Evolutionary conservation across 169 alveolate species (phyloP).

Genomic region (Plasmodium blacklocki): DNA sequence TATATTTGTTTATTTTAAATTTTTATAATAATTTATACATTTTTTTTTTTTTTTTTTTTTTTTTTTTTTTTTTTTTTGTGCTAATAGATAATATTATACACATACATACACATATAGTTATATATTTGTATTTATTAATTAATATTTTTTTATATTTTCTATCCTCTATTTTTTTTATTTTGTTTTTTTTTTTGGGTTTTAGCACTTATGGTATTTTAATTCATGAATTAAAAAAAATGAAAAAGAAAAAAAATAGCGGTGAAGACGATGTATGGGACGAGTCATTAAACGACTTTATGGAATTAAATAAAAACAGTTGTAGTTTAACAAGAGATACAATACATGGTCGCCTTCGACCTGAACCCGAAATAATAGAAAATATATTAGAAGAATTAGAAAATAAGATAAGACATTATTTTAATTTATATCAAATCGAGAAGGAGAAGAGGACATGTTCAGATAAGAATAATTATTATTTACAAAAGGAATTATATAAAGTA

Average conservation of each 20-base stretch:
- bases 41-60: background rate
- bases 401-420: constrained; percentile 86
- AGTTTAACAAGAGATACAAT: constrained; percentile 79
- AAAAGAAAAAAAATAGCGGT: constrained; percentile 35
- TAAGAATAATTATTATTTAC: constrained; percentile 84
- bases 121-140: too few species aligned
- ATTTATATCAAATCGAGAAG: constrained; percentile 85
- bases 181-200: too few species aligned
- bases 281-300: constrained; percentile 17
- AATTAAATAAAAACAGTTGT: constrained; percentile 8
- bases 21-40: too few species aligned
- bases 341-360: constrained; percentile 82
- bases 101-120: background rate
- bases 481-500: constrained; percentile 82
- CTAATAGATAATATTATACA: background rate
- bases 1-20: too few species aligned
- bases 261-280: constrained; percentile 42
- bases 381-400: constrained; percentile 88
- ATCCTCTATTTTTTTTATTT: too few species aligned
- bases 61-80: background rate
- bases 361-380: constrained; percentile 87
- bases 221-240: constrained; percentile 13
- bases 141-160: too few species aligned
- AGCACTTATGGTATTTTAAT: background rate
- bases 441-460: constrained; percentile 85